A percentile compares a stretch with the other conserved stretches of the same genome.
These are phyloP conservation scores for Vigna trinervia DNA, from an alignment of 306 rosid species.

Conservation along the genomic window DNA sequence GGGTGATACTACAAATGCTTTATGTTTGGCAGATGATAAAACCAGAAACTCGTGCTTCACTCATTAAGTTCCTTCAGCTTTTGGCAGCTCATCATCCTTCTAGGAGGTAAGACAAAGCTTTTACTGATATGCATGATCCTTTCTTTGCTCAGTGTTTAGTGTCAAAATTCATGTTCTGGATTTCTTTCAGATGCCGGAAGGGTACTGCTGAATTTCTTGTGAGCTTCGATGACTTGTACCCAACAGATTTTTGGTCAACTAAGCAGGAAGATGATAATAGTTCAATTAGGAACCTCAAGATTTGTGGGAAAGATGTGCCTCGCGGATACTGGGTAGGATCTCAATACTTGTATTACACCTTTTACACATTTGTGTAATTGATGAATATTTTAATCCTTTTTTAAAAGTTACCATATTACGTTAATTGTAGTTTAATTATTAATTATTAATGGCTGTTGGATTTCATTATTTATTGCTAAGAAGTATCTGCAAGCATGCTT, in stretches of 20 bases:
- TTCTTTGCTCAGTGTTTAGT: constrained; percentile 32
- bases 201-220: constrained; percentile 91
- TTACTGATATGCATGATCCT: constrained; percentile 18
- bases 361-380: constrained; percentile 30
- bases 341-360: constrained; percentile 38
- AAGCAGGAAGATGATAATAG: constrained; percentile 57
- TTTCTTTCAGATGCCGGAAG: constrained; percentile 80
- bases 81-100: constrained; percentile 94
- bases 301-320: constrained; percentile 94
- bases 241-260: constrained; percentile 54
- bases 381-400: not conserved
- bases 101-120: constrained; percentile 60
- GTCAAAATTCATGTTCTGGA: constrained; percentile 40
- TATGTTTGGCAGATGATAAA: constrained; percentile 74
- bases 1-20: constrained; percentile 39
- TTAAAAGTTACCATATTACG: not conserved
- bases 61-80: constrained; percentile 89
- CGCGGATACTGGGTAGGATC: constrained; percentile 94
- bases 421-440: constrained; percentile 15
- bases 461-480: constrained; percentile 6
- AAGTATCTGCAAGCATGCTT: not conserved
- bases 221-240: constrained; percentile 80
- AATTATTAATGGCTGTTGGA: constrained; percentile 11
- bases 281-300: constrained; percentile 57
- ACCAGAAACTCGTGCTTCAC: constrained; percentile 77